Evolutionary conservation across 345 rosid genomes (phyloP), one percentile per base, ranked within the genome.

Genomic region (Adansonia digitata): DNA sequence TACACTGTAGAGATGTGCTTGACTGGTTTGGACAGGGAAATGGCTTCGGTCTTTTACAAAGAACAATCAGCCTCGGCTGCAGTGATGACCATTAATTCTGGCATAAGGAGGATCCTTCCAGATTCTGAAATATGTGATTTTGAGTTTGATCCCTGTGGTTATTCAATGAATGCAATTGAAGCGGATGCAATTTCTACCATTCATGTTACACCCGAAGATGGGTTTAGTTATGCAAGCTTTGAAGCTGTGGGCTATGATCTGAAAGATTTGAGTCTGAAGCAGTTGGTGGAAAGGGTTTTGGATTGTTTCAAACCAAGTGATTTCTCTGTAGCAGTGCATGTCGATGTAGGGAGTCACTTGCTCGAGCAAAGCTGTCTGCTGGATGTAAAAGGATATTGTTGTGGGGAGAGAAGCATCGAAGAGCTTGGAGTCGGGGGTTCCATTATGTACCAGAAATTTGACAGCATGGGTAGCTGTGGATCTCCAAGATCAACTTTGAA

Each of bases 161-260:
- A 93, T 40, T 93, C 94, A 13, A 93, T 89, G 93, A 93, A 93
- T 76, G 80, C 91, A 1, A 71, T 93, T 4, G 94, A 93, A 87
- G 88, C 81, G n/a, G 78, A 71, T 81, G 91, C 94, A 7, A 72
- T 91, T 22, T 93, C 94, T 2, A 93, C 98, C 12, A 88, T 93
- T 77, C 97, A 93, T 46, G 84, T 93, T 5, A 91, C 94, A 0
- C 97, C 94, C 0, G 97, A 91, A 76, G 97, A 91, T 1, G 89
- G 94, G 12, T 88, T 88, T 77, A 93, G 94, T 46, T 93, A 91
- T 73, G 98, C 97, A 7, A 91, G 98, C 84, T 93, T 93, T 69
- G 97, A 93, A 81, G 78, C 88, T 0, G 87, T 81, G 60, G 92
- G 97, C 0, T 91, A 91, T 77, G 79, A 88, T 77, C 80, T 80